These are phyloP conservation scores for Filobasidium uniguttulatum DNA, from an alignment of 1,284 basidiomycete genomes.

Conservation along the genomic window DNA sequence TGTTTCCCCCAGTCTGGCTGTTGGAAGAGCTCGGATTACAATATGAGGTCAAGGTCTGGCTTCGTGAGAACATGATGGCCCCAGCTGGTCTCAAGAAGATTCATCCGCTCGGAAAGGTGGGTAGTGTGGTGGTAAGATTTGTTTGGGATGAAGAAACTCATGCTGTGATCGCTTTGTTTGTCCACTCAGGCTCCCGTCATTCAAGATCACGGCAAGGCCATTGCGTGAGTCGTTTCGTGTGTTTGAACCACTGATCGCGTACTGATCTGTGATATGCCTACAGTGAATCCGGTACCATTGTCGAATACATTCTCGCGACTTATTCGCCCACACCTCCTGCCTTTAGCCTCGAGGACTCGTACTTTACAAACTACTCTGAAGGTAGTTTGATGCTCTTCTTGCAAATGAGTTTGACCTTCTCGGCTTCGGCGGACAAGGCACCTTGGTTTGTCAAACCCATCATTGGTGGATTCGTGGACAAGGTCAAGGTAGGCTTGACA, in stretches of 20 bases:
- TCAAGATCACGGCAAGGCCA: slow-evolving; percentile 10
- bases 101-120: slow-evolving; percentile 15
- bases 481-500: slow-evolving; percentile 10
- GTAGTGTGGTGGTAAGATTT: neutral
- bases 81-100: slow-evolving; percentile 12
- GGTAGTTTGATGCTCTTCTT: slow-evolving; percentile 14
- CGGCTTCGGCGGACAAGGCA: slow-evolving; percentile 4
- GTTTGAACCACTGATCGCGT: neutral
- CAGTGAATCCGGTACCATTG: neutral
- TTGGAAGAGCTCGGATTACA: slow-evolving; percentile 12
- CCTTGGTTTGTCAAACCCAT: slow-evolving; percentile 13
- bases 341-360: slow-evolving; percentile 6
- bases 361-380: slow-evolving; percentile 13
- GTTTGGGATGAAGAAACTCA: neutral
- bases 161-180: too few species aligned
- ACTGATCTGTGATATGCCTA: neutral
- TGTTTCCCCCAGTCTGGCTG: slow-evolving; percentile 7
- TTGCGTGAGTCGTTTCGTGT: slow-evolving; percentile 10
- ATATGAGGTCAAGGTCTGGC: slow-evolving; percentile 14
- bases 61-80: slow-evolving; percentile 6
- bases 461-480: slow-evolving; percentile 9
- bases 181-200: slow-evolving; percentile 9
- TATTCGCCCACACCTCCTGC: slow-evolving; percentile 4
- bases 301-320: slow-evolving; percentile 13
- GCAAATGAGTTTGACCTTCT: slow-evolving; percentile 9